These are phyloP conservation scores for Fusarium tuaranense DNA, from an alignment of 2,329 filamentous ascomycete species.

Conservation along the genomic window DNA sequence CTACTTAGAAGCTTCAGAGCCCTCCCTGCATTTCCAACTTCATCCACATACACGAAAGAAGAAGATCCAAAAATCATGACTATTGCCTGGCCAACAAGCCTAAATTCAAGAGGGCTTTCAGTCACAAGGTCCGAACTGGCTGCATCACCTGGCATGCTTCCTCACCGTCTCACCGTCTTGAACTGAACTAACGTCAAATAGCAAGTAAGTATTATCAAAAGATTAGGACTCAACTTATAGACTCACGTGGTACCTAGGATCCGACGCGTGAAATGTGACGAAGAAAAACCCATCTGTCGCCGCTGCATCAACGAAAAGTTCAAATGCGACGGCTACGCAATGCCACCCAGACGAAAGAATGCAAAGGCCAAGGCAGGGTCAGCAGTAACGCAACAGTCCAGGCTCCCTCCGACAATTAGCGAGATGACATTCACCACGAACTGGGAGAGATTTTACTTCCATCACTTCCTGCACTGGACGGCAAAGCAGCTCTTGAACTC, in stretches of 20 bases:
- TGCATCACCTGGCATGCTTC: background rate
- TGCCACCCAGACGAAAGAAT: background rate
- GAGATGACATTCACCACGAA: background rate
- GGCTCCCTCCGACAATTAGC: background rate
- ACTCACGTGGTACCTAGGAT: background rate
- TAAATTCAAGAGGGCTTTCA: background rate
- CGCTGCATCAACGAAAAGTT: background rate
- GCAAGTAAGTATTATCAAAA: background rate
- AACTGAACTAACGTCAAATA: background rate
- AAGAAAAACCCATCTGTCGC: background rate
- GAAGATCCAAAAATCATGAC: background rate
- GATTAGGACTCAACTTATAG: fast-evolving
- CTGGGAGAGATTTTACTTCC: background rate
- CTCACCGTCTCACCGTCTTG: background rate
- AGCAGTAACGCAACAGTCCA: background rate
- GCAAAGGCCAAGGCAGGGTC: background rate
- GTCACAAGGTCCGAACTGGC: background rate
- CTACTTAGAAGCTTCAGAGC: background rate
- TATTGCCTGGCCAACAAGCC: background rate
- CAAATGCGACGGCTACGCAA: background rate
- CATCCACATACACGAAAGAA: background rate
- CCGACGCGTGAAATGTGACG: background rate
- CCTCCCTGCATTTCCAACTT: background rate
- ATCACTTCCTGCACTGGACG: background rate
- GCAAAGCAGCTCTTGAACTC: background rate